phyloP scores from a whole-genome alignment of 805 yeast species.

The Candida ponderosae region DNA sequence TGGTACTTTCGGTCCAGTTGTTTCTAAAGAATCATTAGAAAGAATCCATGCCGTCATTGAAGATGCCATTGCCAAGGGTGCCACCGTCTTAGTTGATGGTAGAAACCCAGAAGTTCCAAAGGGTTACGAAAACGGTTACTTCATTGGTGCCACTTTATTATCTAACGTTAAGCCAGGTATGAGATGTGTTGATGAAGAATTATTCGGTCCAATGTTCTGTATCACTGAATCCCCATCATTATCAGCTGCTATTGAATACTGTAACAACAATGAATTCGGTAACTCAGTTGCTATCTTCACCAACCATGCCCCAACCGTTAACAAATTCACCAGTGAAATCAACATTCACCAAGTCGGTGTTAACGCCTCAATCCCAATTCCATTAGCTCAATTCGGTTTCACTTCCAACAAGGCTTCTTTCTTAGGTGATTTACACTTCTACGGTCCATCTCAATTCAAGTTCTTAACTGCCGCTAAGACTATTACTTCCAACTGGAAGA shows the following conservation, averaged over 20 bases:
- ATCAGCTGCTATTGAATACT: slow-evolving; percentile 59
- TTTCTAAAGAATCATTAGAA: slow-evolving; percentile 48
- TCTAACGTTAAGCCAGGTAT: slow-evolving; percentile 57
- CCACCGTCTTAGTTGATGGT: slow-evolving; percentile 57
- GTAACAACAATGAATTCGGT: slow-evolving; percentile 54
- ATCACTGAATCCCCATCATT: slow-evolving; percentile 55
- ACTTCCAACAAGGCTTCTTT: slow-evolving; percentile 74
- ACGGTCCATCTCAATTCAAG: slow-evolving; percentile 66
- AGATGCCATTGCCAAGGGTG: slow-evolving; percentile 55
- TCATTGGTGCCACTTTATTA: slow-evolving; percentile 64
- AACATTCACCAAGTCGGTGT: slow-evolving; percentile 75
- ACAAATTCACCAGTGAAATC: slow-evolving; percentile 55
- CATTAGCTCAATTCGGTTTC: slow-evolving; percentile 75
- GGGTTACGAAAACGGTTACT: slow-evolving; percentile 56
- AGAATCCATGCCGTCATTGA: slow-evolving; percentile 50
- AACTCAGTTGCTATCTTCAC: slow-evolving; percentile 72
- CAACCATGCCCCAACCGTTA: slow-evolving; percentile 58
- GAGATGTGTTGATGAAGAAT: slow-evolving; percentile 67
- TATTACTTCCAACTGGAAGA: slow-evolving; percentile 62
- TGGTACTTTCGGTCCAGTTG: slow-evolving; percentile 67
- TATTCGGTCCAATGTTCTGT: slow-evolving; percentile 69
- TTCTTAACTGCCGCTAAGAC: slow-evolving; percentile 76
- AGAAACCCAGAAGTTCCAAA: slow-evolving; percentile 34
- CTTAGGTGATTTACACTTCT: slow-evolving; percentile 75
- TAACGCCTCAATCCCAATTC: slow-evolving; percentile 75